These are phyloP conservation scores for Tinospora cordifolia DNA, from an alignment of 164 flowering plant genomes.

Conservation along the genomic window DNA sequence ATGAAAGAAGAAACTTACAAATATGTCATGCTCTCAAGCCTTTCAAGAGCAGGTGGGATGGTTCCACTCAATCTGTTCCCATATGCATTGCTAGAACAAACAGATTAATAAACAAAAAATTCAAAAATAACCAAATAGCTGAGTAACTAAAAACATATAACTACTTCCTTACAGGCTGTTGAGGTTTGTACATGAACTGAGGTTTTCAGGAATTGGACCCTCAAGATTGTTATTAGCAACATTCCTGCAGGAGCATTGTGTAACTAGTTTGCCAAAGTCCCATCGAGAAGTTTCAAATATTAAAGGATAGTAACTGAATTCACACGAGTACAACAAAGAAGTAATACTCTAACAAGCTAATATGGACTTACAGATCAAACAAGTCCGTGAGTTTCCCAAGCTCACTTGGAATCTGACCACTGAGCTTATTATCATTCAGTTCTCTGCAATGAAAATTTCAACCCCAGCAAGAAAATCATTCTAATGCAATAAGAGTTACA, in stretches of 20 bases:
- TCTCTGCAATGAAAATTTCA: slow-evolving; percentile 35
- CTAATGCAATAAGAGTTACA: neutral
- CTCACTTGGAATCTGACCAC: slow-evolving; percentile 82
- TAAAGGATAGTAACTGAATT: neutral
- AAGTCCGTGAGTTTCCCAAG: slow-evolving; percentile 88
- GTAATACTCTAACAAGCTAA: neutral
- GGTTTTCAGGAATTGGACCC: slow-evolving; percentile 80
- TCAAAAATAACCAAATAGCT: neutral
- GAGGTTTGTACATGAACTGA: slow-evolving; percentile 85
- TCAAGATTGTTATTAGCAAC: slow-evolving; percentile 82
- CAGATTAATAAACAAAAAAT: neutral
- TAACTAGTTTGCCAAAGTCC: neutral
- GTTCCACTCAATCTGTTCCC: slow-evolving; percentile 73
- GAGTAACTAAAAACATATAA: neutral
- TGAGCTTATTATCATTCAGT: slow-evolving; percentile 70
- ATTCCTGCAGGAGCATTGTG: slow-evolving; percentile 42
- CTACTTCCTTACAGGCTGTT: slow-evolving; percentile 67
- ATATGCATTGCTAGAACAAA: slow-evolving; percentile 54
- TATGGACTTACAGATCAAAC: slow-evolving; percentile 71
- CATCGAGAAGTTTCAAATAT: neutral
- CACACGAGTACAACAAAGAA: neutral
- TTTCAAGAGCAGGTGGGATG: slow-evolving; percentile 61
- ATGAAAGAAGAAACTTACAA: slow-evolving; percentile 42
- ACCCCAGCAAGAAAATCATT: neutral
- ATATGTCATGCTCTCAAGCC: slow-evolving; percentile 74